Percentiles rank a stretch among this genome's conserved stretches.
Evolutionary conservation across 139 green algal species (phyloP).

Genomic region (Tetraselmis chui): DNA sequence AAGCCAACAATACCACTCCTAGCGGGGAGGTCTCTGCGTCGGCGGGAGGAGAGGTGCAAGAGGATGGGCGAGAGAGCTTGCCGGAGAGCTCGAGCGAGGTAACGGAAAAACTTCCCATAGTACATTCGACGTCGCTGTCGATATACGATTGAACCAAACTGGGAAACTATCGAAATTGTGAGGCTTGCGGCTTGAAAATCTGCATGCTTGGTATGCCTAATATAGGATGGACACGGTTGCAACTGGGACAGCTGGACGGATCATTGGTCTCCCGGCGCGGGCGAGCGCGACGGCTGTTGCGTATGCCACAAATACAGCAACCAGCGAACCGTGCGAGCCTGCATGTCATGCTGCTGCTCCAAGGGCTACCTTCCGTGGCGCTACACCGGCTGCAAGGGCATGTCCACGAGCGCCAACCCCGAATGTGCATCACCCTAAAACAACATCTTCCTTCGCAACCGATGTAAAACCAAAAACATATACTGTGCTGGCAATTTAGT

Average conservation of each 20-base stretch:
- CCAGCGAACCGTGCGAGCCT: not conserved
- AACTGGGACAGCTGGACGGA: not conserved
- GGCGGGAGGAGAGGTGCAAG: not conserved
- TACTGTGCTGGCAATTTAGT: too few relatives aligned
- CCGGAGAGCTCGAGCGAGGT: not conserved
- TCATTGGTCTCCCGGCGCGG: not conserved
- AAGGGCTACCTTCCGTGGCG: not conserved
- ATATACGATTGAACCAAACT: not conserved
- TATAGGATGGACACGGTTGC: not conserved
- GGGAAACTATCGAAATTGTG: not conserved
- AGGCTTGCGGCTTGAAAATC: too few relatives aligned
- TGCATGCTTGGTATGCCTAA: too few relatives aligned
- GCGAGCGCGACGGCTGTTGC: not conserved
- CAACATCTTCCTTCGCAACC: too few relatives aligned
- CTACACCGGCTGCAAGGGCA: not conserved
- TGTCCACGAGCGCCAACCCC: not conserved
- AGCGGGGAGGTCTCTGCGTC: not conserved
- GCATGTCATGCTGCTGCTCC: not conserved
- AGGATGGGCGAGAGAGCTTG: not conserved
- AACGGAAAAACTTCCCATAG: not conserved
- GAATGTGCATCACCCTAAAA: not conserved
- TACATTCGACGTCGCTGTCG: not conserved
- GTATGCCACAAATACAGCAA: not conserved
- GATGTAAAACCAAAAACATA: too few relatives aligned
- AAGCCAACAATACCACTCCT: not conserved